These are phyloP conservation scores for Trichosporon coremiiforme DNA, from an alignment of 1,284 basidiomycete species.

Conservation along the genomic window DNA sequence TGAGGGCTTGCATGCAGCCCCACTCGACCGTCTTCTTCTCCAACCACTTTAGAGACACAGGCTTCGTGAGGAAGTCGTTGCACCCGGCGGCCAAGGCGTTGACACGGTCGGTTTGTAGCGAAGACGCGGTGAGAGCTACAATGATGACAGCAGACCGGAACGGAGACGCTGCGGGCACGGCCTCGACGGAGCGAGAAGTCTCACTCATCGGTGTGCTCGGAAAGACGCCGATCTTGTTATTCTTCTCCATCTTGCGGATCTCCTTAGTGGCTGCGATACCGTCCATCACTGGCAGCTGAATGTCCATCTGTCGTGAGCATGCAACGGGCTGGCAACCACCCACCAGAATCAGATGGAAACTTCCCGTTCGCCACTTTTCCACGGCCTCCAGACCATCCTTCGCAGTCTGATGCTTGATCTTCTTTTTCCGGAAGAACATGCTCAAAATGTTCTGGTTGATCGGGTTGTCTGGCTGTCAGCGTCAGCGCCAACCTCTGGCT, in stretches of 20 bases:
- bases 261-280: conserved; percentile 97
- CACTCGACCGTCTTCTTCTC: conserved; percentile 99
- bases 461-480: conserved; percentile 78
- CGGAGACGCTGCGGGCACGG: conserved; percentile 59
- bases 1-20: conserved; percentile 63
- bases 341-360: conserved; percentile 93
- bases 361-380: conserved; percentile 90
- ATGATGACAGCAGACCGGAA: conserved; percentile 96
- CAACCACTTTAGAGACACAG: conserved; percentile 91
- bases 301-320: conserved; percentile 83
- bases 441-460: conserved; percentile 97
- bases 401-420: conserved; percentile 92
- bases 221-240: conserved; percentile 68
- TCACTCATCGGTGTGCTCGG: conserved; percentile 67
- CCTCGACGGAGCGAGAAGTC: conserved; percentile 45
- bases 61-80: conserved; percentile 98
- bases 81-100: conserved; percentile 95
- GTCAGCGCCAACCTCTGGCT: conserved; percentile 31
- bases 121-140: conserved; percentile 95
- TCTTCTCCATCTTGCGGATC: conserved; percentile 82
- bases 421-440: conserved; percentile 94
- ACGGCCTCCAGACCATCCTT: conserved; percentile 96
- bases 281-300: conserved; percentile 98
- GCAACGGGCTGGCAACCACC: background rate
- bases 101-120: conserved; percentile 87